Base-by-base conservation (phyloP, 2,329 filamentous ascomycete genomes). In the Aspergillus arachidicola region DNA sequence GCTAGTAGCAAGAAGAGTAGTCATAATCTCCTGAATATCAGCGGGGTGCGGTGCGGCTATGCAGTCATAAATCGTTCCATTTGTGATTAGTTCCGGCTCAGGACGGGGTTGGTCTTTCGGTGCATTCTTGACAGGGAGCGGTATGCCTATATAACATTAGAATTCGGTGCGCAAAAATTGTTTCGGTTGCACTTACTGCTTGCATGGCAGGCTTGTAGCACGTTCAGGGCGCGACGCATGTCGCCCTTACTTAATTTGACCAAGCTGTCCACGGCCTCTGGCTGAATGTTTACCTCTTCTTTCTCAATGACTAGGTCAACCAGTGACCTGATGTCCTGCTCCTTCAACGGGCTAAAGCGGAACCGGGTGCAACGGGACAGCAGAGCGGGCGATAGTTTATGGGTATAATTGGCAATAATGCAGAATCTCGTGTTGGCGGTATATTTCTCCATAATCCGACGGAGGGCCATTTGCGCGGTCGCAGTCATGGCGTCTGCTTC, bases 401-500 rank as follows among this genome's bases (percentile, higher is more conserved):
- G 95, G 34, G 95, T 95, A 79, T 99, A 99, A 81, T 99, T 99
- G 71, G 95, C 95, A 71, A 99, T 98, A 75, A 99, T 93, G 81
- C 94, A 98, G 81, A 99, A 99, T 58, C 95, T 86, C 2, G 95
- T 97, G 81, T 99, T 99, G 64, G 92, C 92, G 0, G 95, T 99
- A 82, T 99, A 99, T 81, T 97, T 97, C 76, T 99, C 95, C 95
- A 99, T 99, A 75, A 99, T 98, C 55, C 95, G 85, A 66, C 95
- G 87, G 60, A 99, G 83, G 0, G 95, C 95, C 94, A 99, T 99
- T 80, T 99, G 95, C 6, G 95, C 95, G 0, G 94, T 96, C 59
- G 92, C 91, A n/a, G 95, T 99, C 95, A 99, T 99, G 59, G 95
- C 95, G 77, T 99, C 95, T n/a, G 95, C 95, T 82, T 99, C 95